Percentiles rank a stretch among this genome's conserved stretches.
phyloP scores from a whole-genome alignment of 1,284 basidiomycete genomes.

The Leccinum solheimii region DNA sequence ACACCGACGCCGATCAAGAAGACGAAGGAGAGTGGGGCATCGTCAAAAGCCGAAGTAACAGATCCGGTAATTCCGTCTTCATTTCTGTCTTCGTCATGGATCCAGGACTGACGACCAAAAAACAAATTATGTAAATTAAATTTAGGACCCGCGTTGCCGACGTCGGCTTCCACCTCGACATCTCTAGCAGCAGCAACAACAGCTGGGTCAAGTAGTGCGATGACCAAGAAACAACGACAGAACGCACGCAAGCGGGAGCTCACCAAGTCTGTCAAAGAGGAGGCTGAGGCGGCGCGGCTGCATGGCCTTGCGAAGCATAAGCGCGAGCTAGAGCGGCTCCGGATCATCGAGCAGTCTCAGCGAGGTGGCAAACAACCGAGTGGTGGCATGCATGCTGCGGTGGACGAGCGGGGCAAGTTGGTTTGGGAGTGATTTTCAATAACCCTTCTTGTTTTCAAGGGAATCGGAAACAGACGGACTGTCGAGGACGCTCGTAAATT shows the following conservation, averaged over 20 bases:
- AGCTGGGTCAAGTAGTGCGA: background rate
- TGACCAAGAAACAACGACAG: constrained; percentile 69
- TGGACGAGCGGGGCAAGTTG: constrained; percentile 51
- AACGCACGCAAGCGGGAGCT: constrained; percentile 61
- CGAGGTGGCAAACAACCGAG: constrained; percentile 37
- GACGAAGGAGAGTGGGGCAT: constrained; percentile 70
- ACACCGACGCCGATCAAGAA: constrained; percentile 42
- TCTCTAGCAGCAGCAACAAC: constrained; percentile 40
- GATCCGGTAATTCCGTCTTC: constrained; percentile 40
- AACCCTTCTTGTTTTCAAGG: background rate
- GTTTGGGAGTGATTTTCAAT: constrained; percentile 52
- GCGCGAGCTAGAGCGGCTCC: constrained; percentile 54
- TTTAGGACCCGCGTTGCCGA: constrained; percentile 18
- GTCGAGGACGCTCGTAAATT: constrained; percentile 16
- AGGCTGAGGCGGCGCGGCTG: constrained; percentile 53
- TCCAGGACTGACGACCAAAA: background rate
- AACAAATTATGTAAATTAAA: background rate
- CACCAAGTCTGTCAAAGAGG: constrained; percentile 55
- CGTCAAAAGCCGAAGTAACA: constrained; percentile 54
- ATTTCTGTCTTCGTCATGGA: background rate
- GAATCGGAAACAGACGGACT: background rate
- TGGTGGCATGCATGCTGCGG: constrained; percentile 56
- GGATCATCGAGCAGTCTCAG: constrained; percentile 52
- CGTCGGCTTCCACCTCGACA: constrained; percentile 20
- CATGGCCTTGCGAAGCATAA: constrained; percentile 58